phyloP scores from a whole-genome alignment of 2,329 filamentous ascomycete genomes.

The Apiospora pterosperma region DNA sequence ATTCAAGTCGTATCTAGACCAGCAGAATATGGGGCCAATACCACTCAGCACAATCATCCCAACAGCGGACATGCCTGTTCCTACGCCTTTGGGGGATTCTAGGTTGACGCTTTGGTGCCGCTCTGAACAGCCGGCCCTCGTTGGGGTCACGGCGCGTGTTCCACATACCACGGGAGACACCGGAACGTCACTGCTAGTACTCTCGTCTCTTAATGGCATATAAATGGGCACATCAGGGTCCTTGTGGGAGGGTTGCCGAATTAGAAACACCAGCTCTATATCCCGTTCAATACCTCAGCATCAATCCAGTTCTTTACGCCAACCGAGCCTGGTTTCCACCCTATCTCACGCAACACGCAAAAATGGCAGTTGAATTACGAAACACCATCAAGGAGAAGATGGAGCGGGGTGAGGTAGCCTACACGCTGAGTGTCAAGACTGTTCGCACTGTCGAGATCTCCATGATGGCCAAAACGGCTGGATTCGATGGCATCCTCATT shows the following conservation, averaged over 20 bases:
- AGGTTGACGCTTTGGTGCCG: not conserved
- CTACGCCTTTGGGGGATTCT: not conserved
- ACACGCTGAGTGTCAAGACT: slow-evolving; percentile 16
- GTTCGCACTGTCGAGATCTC: slow-evolving; percentile 20
- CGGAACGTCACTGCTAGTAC: not conserved
- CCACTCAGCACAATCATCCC: not conserved
- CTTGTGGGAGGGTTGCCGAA: not conserved
- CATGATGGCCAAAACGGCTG: slow-evolving; percentile 24
- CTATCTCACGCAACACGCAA: not conserved
- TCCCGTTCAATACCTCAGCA: not conserved
- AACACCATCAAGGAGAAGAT: slow-evolving; percentile 25
- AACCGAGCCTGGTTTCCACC: too few species aligned
- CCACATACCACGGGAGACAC: not conserved
- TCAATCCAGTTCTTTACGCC: not conserved
- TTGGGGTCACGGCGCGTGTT: not conserved
- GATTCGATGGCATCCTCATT: slow-evolving; percentile 31
- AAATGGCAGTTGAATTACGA: not conserved
- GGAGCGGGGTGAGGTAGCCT: slow-evolving; percentile 20
- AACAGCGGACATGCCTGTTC: not conserved
- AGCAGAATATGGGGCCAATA: not conserved
- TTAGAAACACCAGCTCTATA: not conserved
- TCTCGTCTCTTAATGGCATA: not conserved
- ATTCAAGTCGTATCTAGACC: not conserved
- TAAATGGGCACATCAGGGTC: not conserved
- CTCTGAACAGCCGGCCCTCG: not conserved